Evolutionary conservation across 2,329 filamentous ascomycete species (phyloP), one percentile per base, ranked within the genome.

Genomic region (Aureobasidium sp.): DNA sequence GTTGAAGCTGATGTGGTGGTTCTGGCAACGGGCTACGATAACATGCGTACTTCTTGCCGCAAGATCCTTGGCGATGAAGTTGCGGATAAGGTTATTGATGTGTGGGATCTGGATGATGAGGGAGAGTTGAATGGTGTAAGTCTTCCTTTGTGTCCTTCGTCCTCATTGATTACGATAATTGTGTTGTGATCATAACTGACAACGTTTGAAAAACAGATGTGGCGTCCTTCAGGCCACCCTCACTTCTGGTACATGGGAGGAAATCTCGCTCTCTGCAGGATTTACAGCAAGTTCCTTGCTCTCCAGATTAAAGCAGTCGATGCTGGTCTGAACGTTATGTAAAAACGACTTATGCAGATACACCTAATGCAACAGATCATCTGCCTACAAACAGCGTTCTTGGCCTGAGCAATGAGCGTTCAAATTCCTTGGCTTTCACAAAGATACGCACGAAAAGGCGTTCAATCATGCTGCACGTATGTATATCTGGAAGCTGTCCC

Each of bases 31-130:
- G 77, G 84, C 0, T 89, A 87, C 66, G 80, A 86, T 64, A 88
- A 87, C 68, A 90, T 90, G 86, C 77, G 79, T 12, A 85, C 82
- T 0, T 82, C 82, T 23, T 83, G 86, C 1, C 74, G 82, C n/a
- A 76, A 78, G 36, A 81, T 87, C 23, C 79, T 90, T 60, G 87
- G 87, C 0, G 79, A 86, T 34, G 77, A 80, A 20, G 76, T 89
- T 10, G 85, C 84, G 0, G 81, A 84, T 57, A 76, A 78, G 29
- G 79, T 85, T 5, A 75, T 75, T 2, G 83, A 86, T 61, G 72
- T 76, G 10, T 76, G 75, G 70, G 70, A 70, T 53, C 51, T 78
- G n/a, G 74, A 77, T 53, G 68, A 69, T 0, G 75, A 78, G 64
- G 70, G 71, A 13, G 72, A 74, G 63, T 62, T 73, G 23, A 73